Percentiles rank a stretch among this genome's conserved stretches.
Evolutionary conservation across 441 rosid species (phyloP).

Genomic region (Cnidoscolus chayamansa): DNA sequence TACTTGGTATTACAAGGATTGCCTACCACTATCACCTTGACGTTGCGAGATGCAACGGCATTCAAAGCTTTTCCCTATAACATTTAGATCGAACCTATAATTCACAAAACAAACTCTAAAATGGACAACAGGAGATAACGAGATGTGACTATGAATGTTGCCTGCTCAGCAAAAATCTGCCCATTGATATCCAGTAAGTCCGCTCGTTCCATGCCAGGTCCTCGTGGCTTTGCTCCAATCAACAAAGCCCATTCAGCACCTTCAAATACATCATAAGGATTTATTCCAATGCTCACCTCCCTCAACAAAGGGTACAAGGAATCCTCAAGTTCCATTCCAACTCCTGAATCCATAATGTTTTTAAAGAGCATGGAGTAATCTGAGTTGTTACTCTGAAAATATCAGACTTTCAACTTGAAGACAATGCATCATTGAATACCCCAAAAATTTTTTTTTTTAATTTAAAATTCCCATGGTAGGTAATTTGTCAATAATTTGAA

Average conservation of each 20-base stretch:
- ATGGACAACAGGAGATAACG: not conserved
- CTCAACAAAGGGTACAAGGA: slow-evolving; percentile 84
- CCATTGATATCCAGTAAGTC: slow-evolving; percentile 84
- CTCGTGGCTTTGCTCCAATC: slow-evolving; percentile 97
- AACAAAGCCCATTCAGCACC: slow-evolving; percentile 95
- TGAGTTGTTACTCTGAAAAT: not conserved
- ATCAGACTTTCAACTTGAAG: not conserved
- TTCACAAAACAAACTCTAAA: not conserved
- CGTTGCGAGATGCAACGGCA: slow-evolving; percentile 81
- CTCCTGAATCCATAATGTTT: slow-evolving; percentile 45
- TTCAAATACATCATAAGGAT: slow-evolving; percentile 77
- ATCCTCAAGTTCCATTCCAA: slow-evolving; percentile 98
- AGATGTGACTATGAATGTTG: slow-evolving; percentile 18
- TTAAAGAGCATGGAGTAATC: slow-evolving; percentile 3
- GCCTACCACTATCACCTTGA: slow-evolving; percentile 89
- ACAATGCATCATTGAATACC: not conserved
- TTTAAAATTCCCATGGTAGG: not conserved
- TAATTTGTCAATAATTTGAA: not conserved
- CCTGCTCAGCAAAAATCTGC: slow-evolving; percentile 89
- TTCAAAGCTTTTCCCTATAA: slow-evolving; percentile 86
- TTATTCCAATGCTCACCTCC: slow-evolving; percentile 79
- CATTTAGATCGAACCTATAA: slow-evolving; percentile 11
- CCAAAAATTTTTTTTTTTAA: not conserved
- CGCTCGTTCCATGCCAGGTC: slow-evolving; percentile 97
- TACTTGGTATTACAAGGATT: slow-evolving; percentile 99